These are phyloP conservation scores for Sechiopsis laciniata DNA, from an alignment of 306 rosid genomes.

Conservation along the genomic window DNA sequence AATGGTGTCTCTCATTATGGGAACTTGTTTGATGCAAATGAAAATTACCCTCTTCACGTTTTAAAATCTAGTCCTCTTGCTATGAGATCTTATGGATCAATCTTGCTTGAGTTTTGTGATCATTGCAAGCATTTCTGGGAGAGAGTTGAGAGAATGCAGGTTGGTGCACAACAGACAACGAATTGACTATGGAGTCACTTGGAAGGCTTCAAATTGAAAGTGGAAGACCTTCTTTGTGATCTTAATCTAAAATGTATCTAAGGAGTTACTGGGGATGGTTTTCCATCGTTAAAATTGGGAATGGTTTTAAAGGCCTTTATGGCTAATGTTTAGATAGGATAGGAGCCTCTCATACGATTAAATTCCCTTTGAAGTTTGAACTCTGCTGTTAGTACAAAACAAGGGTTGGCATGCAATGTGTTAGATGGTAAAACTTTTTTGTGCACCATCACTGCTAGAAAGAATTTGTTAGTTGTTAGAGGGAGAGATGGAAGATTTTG, in stretches of 20 bases:
- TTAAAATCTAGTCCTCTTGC: background rate
- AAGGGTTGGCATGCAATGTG: background rate
- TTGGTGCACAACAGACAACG: background rate
- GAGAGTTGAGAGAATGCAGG: background rate
- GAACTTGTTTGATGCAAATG: background rate
- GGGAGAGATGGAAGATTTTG: background rate
- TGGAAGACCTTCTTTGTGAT: background rate
- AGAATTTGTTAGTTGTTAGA: background rate
- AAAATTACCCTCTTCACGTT: background rate
- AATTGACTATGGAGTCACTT: background rate
- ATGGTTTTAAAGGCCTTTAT: background rate
- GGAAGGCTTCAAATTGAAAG: background rate
- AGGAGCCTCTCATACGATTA: background rate
- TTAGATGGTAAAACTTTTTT: background rate
- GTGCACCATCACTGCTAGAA: background rate
- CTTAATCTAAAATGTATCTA: background rate
- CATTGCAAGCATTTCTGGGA: conserved; percentile 4
- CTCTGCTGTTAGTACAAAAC: background rate
- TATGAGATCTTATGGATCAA: background rate
- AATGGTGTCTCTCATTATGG: background rate
- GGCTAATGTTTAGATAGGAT: background rate
- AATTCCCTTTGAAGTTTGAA: too few relatives aligned
- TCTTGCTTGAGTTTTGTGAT: background rate
- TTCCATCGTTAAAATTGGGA: background rate
- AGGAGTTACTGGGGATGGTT: background rate